Evolutionary conservation across 2,329 filamentous ascomycete genomes (phyloP).

Genomic region (Stagonosporopsis rhizophila): DNA sequence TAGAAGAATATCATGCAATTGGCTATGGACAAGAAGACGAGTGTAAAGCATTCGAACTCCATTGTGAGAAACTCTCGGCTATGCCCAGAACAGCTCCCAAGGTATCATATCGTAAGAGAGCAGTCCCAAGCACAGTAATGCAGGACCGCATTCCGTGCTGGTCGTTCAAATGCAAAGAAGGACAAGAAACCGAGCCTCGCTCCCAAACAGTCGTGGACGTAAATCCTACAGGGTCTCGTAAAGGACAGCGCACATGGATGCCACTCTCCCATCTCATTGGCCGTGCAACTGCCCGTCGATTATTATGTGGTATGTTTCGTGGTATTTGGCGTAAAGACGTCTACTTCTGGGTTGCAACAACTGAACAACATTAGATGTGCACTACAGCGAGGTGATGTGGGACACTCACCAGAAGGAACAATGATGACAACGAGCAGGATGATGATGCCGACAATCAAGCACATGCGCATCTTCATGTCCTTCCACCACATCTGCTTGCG

Average conservation of each 20-base stretch:
- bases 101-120: slow-evolving; percentile 35
- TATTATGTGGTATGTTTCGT: slow-evolving; percentile 43
- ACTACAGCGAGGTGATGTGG: too few species aligned
- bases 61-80: slow-evolving; percentile 43
- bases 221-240: slow-evolving; percentile 42
- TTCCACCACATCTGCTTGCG: slow-evolving; percentile 99
- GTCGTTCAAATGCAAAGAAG: slow-evolving; percentile 46
- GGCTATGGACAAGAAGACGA: slow-evolving; percentile 34
- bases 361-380: slow-evolving; percentile 26
- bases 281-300: slow-evolving; percentile 34
- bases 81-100: slow-evolving; percentile 33
- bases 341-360: slow-evolving; percentile 38
- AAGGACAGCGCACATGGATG: slow-evolving; percentile 35
- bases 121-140: slow-evolving; percentile 22
- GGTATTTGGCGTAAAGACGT: slow-evolving; percentile 34
- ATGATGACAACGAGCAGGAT: slow-evolving; percentile 93
- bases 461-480: slow-evolving; percentile 99
- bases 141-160: slow-evolving; percentile 32
- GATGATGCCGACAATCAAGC: slow-evolving; percentile 88
- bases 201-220: slow-evolving; percentile 47
- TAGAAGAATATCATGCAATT: slow-evolving; percentile 21
- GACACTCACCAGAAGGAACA: slow-evolving; percentile 80
- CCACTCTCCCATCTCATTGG: slow-evolving; percentile 27
- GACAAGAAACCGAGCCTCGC: slow-evolving; percentile 46
- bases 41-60: slow-evolving; percentile 39